These are phyloP conservation scores for Kokia cookei DNA, from an alignment of 441 rosid species.

Conservation along the genomic window DNA sequence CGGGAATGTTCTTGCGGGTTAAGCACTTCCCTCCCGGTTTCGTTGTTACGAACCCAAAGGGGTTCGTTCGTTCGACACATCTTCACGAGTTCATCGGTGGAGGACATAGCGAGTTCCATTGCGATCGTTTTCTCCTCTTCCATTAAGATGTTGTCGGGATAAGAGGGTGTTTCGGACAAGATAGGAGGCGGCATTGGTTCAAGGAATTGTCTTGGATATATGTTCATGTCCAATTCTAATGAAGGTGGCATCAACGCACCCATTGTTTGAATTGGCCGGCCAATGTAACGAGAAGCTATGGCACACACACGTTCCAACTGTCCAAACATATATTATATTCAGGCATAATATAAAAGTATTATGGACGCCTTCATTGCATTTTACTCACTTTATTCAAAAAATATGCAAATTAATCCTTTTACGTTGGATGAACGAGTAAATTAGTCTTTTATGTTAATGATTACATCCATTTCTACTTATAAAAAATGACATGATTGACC, in stretches of 20 bases:
- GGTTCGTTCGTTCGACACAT: slow-evolving; percentile 58
- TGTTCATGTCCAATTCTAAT: slow-evolving; percentile 74
- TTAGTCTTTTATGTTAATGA: too few relatives aligned
- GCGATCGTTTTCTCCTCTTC: slow-evolving; percentile 73
- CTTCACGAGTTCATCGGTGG: slow-evolving; percentile 57
- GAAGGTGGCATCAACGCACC: slow-evolving; percentile 40
- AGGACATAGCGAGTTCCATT: slow-evolving; percentile 68
- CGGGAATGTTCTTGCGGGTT: slow-evolving; percentile 57
- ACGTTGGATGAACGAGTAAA: too few relatives aligned
- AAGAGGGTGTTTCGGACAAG: slow-evolving; percentile 31
- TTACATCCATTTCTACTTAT: too few relatives aligned
- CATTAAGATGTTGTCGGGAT: slow-evolving; percentile 40
- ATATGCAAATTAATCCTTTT: rapidly evolving
- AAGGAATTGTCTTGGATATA: slow-evolving; percentile 46
- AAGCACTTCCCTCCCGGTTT: slow-evolving; percentile 35
- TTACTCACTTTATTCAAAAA: too few relatives aligned
- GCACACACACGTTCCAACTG: slow-evolving; percentile 81
- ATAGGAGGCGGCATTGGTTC: slow-evolving; percentile 40
- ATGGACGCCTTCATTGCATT: too few relatives aligned
- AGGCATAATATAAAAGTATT: too few relatives aligned
- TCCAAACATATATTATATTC: background rate
- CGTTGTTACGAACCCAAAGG: slow-evolving; percentile 53
- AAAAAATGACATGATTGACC: too few relatives aligned
- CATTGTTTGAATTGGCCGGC: slow-evolving; percentile 45
- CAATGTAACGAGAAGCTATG: slow-evolving; percentile 49